Evolutionary conservation across 352 stramenopile species (phyloP), one percentile per base, ranked within the genome.

Genomic region (Phytophthora pistaciae): DNA sequence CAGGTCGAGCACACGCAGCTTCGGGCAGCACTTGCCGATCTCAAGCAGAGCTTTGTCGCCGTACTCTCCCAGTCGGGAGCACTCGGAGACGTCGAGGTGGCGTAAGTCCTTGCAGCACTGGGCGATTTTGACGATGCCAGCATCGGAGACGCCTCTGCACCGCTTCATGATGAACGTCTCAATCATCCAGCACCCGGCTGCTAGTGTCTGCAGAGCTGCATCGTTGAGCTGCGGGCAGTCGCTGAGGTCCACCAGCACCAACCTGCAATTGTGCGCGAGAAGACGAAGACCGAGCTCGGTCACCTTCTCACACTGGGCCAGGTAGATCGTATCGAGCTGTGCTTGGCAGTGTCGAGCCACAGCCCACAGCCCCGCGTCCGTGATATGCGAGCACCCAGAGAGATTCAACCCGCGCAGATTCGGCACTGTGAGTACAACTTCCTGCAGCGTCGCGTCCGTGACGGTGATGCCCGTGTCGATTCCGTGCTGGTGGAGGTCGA

Each of bases 41-140:
- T 96, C 93, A 25, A 97, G 70, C 8, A 98, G 76, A 27, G 90
- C 93, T 68, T 96, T 94, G 81, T 98, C 95, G 1, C 95, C 95
- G 68, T 96, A 98, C 72, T 98, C 93, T 36, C 92, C 92, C 0
- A 98, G 82, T 38, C 84, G 85, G 49, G 90, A 82, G 56, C 92
- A 98, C 59, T 94, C 84, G 18, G 88, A 93, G 21, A 98, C 86
- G 68, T 98, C 93, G 4, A 98, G 65, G 57, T 93, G 76, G 10
- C 76, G 83, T 48, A 98, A 68, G 3, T 90, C 66, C 38, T 91
- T 91, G 66, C 91, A 98, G 62, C 89, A 94, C 61, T 94, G 88
- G 1, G 92, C 92, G n/a, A 98, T 73, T 68, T 94, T 94, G 59
- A 94, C 90, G 48, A 98, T 78, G 0, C 92, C 93, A 0, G 86